Base-by-base conservation (phyloP, 1,284 basidiomycete genomes). In the Ganoderma leucocontextum region DNA sequence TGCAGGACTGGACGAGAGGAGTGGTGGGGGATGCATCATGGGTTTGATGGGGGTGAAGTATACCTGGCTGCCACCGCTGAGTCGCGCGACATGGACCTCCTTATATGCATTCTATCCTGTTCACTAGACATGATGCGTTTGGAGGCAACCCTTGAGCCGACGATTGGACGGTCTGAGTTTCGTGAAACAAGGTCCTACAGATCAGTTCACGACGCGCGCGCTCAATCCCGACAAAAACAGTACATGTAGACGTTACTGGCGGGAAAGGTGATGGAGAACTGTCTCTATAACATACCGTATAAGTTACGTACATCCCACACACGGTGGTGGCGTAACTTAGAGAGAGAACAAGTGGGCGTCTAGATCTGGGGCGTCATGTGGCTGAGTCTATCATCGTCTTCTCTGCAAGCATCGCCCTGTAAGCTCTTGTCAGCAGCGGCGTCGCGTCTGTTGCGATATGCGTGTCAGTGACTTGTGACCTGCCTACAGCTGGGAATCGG, bases 401-500 rank as follows among this genome's bases (percentile, higher is more conserved):
- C 47, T 52, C 47, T 58, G 55, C 55, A 10, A 58, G 10, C 55
- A 35, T 58, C 33, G 55, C 38, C 35, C 36, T 12, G 19, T n/a
- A 12, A 19, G 33, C 55, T n/a, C 55, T 36, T 58, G 35, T 38
- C 55, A 49, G 47, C 47, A 49, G 6, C 22, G 6, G 47, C 22
- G 22, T 13, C 36, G 17, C 35, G 17, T 35, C 19, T 38, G 33
- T 35, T n/a, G 55, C 35, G n/a, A 35, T 19, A 17, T 33, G 35
- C 33, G n/a, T n/a, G 36, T 39, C 42, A 33, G 57, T 64, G 63
- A 49, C 57, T 38, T 35, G 61, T 62, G 62, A 55, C 55, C 42
- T 64, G 63, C 52, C 29, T 5, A 33, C 22, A 12, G 47, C 22
- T 52, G 47, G 42, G 25, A 58, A 66, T 72, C 59, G 17, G 12